These are phyloP conservation scores for Hirsutella thompsonii DNA, from an alignment of 2,329 filamentous ascomycete species.

Conservation along the genomic window DNA sequence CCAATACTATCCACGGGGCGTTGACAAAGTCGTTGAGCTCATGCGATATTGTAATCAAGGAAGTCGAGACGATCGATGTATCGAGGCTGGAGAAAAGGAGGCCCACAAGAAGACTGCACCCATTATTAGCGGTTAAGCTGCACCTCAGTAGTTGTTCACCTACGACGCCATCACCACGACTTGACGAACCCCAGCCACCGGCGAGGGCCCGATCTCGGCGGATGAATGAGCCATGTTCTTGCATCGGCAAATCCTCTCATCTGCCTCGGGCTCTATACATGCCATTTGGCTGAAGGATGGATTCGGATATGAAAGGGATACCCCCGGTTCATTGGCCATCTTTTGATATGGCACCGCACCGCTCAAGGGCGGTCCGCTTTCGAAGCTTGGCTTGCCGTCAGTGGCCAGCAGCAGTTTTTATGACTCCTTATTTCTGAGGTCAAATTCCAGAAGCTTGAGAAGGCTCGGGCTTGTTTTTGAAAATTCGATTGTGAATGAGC, in stretches of 20 bases:
- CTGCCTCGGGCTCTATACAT: not conserved
- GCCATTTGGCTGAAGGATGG: slow-evolving; percentile 11
- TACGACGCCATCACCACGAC: slow-evolving; percentile 23
- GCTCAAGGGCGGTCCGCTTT: too few relatives aligned
- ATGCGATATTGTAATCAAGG: slow-evolving; percentile 41
- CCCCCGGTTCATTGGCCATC: slow-evolving; percentile 2
- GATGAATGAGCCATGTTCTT: not conserved
- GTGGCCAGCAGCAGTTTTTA: too few relatives aligned
- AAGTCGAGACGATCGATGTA: slow-evolving; percentile 45
- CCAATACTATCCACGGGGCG: slow-evolving; percentile 40
- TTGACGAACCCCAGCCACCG: slow-evolving; percentile 11
- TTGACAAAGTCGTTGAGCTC: slow-evolving; percentile 37
- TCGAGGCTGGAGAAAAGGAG: slow-evolving; percentile 45
- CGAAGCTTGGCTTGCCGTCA: too few relatives aligned
- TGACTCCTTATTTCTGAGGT: too few relatives aligned
- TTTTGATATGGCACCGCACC: not conserved
- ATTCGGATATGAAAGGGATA: slow-evolving; percentile 11
- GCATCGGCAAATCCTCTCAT: not conserved
- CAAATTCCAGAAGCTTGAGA: too few relatives aligned
- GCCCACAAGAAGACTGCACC: slow-evolving; percentile 32
- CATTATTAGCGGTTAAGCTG: slow-evolving; percentile 6
- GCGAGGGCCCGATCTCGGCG: not conserved
- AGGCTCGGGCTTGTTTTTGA: too few relatives aligned
- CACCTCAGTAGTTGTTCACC: not conserved
- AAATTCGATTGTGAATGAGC: too few relatives aligned